Conservation (phyloP, 495 filamentous ascomycete genomes). For the Penicillium lagena region DNA sequence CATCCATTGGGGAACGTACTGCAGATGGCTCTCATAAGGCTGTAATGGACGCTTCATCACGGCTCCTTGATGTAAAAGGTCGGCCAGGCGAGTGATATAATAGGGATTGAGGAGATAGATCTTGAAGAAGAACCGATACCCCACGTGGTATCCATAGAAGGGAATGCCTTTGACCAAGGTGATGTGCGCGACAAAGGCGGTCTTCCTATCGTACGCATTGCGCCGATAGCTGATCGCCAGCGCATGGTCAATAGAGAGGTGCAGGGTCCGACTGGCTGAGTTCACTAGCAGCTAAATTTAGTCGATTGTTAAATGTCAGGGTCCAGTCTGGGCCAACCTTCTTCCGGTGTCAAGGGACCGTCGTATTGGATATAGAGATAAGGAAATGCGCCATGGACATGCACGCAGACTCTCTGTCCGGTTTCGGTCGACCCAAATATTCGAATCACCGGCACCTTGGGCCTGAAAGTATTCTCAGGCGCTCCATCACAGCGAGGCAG, state of each 20-base stretch:
- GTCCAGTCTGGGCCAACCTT: conserved; percentile 43
- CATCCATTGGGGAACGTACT: conserved; percentile 95
- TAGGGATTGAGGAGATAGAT: conserved; percentile 85
- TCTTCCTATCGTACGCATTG: conserved; percentile 61
- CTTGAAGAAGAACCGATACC: conserved; percentile 87
- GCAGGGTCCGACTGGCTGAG: conserved; percentile 63
- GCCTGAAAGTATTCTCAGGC: conserved; percentile 47
- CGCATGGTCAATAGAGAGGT: conserved; percentile 78
- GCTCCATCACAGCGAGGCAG: conserved; percentile 52
- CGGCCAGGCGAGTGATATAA: conserved; percentile 73
- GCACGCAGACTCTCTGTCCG: conserved; percentile 92
- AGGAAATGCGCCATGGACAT: conserved; percentile 92
- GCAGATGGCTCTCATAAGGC: conserved; percentile 87
- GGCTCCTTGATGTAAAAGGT: conserved; percentile 78
- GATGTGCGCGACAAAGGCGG: conserved; percentile 79
- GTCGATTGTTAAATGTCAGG: background rate
- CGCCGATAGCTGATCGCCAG: conserved; percentile 73
- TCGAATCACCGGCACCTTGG: conserved; percentile 79
- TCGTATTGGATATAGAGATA: conserved; percentile 90
- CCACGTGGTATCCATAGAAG: conserved; percentile 92
- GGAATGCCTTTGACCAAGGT: conserved; percentile 88
- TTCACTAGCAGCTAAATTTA: conserved; percentile 41
- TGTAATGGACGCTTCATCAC: conserved; percentile 79
- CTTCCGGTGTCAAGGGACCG: conserved; percentile 56
- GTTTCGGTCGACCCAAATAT: conserved; percentile 92